A percentile compares a stretch with the other conserved stretches of the same genome.
These are phyloP conservation scores for Hymenoscyphus salicellus DNA, from an alignment of 2,329 filamentous ascomycete genomes.

Conservation along the genomic window DNA sequence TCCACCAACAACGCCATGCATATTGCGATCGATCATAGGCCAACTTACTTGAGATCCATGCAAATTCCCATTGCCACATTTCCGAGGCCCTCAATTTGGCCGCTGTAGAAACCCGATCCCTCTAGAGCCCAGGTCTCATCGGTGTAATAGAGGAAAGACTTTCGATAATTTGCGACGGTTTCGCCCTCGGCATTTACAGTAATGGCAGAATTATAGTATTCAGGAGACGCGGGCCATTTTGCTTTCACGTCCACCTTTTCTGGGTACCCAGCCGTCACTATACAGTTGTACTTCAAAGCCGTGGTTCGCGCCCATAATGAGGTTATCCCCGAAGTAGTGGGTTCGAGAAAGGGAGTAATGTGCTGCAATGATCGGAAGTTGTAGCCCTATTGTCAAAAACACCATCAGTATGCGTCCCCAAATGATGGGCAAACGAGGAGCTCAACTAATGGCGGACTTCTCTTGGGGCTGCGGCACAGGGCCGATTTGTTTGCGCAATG, in stretches of 20 bases:
- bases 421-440: not conserved
- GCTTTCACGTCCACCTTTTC: constrained; percentile 57
- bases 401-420: not conserved
- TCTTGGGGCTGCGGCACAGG: not conserved
- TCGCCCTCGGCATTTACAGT: constrained; percentile 58
- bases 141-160: constrained; percentile 56
- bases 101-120: constrained; percentile 49
- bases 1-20: not conserved
- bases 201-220: constrained; percentile 56
- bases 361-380: constrained; percentile 69
- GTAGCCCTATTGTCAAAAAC: constrained; percentile 48
- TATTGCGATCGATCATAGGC: constrained; percentile 5
- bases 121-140: constrained; percentile 63
- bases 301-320: constrained; percentile 68
- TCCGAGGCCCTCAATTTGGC: constrained; percentile 47
- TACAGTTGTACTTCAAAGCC: constrained; percentile 64
- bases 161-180: constrained; percentile 59
- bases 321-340: constrained; percentile 60
- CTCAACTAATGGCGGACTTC: not conserved
- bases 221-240: constrained; percentile 49
- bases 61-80: constrained; percentile 58
- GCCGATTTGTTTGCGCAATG: not conserved
- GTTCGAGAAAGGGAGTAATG: constrained; percentile 68
- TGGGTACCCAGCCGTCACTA: constrained; percentile 70
- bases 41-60: constrained; percentile 59